Conservation (phyloP, 2,329 filamentous ascomycete genomes). For the Aspergillus sojae region DNA sequence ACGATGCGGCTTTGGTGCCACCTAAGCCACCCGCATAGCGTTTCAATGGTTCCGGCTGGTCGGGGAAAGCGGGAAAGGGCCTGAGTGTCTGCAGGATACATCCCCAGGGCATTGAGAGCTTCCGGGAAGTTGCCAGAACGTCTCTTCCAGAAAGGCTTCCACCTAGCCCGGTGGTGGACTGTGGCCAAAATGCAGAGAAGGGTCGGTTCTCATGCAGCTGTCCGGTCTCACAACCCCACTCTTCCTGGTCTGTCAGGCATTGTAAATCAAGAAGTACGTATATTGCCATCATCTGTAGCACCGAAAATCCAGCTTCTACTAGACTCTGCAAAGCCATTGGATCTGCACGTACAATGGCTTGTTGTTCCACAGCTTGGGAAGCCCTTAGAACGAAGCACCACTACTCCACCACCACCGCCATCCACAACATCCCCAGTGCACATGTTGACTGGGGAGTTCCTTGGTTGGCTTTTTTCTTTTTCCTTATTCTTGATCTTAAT, state of each 20-base stretch:
- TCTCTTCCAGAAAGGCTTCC: slow-evolving; percentile 19
- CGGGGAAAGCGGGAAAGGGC: slow-evolving; percentile 24
- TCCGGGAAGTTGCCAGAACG: slow-evolving; percentile 12
- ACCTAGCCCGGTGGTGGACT: slow-evolving; percentile 7
- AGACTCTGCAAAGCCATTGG: slow-evolving; percentile 32
- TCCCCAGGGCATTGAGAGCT: slow-evolving; percentile 15
- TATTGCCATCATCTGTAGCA: slow-evolving; percentile 30
- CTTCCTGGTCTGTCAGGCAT: slow-evolving; percentile 19
- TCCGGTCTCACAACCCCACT: slow-evolving; percentile 22
- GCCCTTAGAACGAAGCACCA: slow-evolving; percentile 25
- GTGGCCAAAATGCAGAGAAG: slow-evolving; percentile 19
- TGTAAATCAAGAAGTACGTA: slow-evolving; percentile 17
- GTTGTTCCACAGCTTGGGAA: slow-evolving; percentile 34
- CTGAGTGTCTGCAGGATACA: slow-evolving; percentile 22
- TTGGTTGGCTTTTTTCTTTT: slow-evolving; percentile 5
- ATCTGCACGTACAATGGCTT: slow-evolving; percentile 28
- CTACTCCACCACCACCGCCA: neutral
- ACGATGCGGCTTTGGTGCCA: slow-evolving; percentile 19
- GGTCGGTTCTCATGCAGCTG: slow-evolving; percentile 28
- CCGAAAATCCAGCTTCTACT: slow-evolving; percentile 29
- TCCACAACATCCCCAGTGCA: slow-evolving; percentile 18
- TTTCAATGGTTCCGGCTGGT: slow-evolving; percentile 25
- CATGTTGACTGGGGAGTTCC: slow-evolving; percentile 25
- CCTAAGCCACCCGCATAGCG: slow-evolving; percentile 19
- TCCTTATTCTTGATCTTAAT: slow-evolving; percentile 3